phyloP scores from a whole-genome alignment of 257 asterid genomes.

The Eucommia ulmoides region DNA sequence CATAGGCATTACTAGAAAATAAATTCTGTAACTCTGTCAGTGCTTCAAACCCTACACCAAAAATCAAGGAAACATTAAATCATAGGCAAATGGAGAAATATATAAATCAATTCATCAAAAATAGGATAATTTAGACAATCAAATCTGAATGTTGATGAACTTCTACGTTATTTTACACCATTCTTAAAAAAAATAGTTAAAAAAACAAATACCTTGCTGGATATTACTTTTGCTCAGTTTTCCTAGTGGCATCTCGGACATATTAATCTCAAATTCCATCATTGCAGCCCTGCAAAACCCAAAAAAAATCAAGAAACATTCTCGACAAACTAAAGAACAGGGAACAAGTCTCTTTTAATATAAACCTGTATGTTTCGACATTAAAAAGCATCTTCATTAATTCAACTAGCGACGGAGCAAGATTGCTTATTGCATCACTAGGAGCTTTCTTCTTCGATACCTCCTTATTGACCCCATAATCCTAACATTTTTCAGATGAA shows the following conservation, averaged over 20 bases:
- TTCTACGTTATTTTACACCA: too few species aligned
- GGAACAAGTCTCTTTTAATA: slow-evolving; percentile 4
- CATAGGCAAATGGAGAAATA: too few species aligned
- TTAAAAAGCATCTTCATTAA: slow-evolving; percentile 90
- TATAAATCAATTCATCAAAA: too few species aligned
- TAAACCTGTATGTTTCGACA: slow-evolving; percentile 87
- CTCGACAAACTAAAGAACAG: slow-evolving; percentile 10
- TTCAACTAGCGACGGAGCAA: slow-evolving; percentile 65
- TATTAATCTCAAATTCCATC: slow-evolving; percentile 96
- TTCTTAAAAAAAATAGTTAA: too few species aligned
- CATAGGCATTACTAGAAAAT: slow-evolving; percentile 26
- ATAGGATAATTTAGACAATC: too few species aligned
- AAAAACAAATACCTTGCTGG: slow-evolving; percentile 55
- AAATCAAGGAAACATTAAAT: slow-evolving; percentile 8
- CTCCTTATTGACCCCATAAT: slow-evolving; percentile 69
- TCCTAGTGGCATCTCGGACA: slow-evolving; percentile 99
- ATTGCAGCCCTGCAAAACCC: slow-evolving; percentile 76
- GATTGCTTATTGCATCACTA: slow-evolving; percentile 43
- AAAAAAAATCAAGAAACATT: slow-evolving; percentile 14
- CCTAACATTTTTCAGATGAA: slow-evolving; percentile 33
- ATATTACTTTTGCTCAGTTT: slow-evolving; percentile 85
- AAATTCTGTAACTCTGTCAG: slow-evolving; percentile 85
- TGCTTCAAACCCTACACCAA: slow-evolving; percentile 79
- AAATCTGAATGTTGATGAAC: too few species aligned
- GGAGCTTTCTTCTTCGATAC: slow-evolving; percentile 43